Evolutionary conservation across 371 early-diverging fungal genomes (phyloP).

Genomic region (Funneliformis caledonium): DNA sequence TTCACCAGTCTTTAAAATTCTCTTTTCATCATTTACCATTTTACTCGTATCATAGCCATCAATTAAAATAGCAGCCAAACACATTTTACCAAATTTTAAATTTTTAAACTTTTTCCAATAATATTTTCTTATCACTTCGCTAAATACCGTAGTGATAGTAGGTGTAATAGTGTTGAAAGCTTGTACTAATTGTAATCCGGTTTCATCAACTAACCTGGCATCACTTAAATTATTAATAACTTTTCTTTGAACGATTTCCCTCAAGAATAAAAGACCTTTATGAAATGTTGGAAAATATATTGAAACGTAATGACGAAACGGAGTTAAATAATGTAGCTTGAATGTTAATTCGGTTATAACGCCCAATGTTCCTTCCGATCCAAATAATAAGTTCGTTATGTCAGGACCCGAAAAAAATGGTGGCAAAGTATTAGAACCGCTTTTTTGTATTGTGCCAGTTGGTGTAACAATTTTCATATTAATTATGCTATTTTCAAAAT

Average conservation of each 20-base stretch:
- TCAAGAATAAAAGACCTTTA: constrained; percentile 12
- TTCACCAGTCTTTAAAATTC: neutral
- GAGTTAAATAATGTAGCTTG: constrained; percentile 11
- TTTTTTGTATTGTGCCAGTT: constrained; percentile 9
- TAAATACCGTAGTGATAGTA: neutral
- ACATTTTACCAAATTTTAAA: constrained; percentile 26
- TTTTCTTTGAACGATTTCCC: constrained; percentile 17
- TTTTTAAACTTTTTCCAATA: constrained; percentile 24
- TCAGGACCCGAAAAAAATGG: neutral
- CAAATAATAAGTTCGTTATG: constrained; percentile 17
- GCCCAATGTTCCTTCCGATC: constrained; percentile 20
- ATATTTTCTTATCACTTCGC: constrained; percentile 11
- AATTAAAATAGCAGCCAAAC: constrained; percentile 23
- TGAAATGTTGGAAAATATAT: constrained; percentile 19
- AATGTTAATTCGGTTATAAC: constrained; percentile 22
- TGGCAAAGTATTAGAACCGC: neutral
- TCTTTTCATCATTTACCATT: constrained; percentile 1
- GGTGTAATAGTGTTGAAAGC: constrained; percentile 5
- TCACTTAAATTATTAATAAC: neutral
- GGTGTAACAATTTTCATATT: constrained; percentile 24
- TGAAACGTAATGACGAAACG: constrained; percentile 8
- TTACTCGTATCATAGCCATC: constrained; percentile 9
- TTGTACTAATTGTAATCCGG: constrained; percentile 14
- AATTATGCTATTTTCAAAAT: constrained; percentile 25
- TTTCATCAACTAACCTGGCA: constrained; percentile 10